Evolutionary conservation across 139 green algal genomes (phyloP).

Genomic region (Limnomonas spitsbergensis): DNA sequence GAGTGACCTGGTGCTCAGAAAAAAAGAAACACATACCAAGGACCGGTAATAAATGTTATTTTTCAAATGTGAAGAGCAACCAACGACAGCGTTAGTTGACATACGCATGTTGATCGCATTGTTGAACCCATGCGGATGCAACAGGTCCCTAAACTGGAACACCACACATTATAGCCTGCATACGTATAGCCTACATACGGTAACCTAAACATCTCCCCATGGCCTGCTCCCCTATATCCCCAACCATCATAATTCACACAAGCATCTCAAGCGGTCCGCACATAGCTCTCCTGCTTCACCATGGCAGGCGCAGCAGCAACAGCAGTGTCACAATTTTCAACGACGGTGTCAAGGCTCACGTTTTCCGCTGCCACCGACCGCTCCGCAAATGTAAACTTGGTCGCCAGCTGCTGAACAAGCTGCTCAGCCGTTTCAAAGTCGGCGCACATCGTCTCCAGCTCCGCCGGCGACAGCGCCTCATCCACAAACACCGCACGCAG

Average conservation of each 20-base stretch:
- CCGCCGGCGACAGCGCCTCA: constrained; percentile 42
- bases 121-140: too few relatives aligned
- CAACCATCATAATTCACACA: neutral
- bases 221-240: neutral
- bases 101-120: too few relatives aligned
- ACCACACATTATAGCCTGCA: too few relatives aligned
- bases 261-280: neutral
- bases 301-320: neutral
- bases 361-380: neutral
- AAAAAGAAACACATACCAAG: too few relatives aligned
- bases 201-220: too few relatives aligned
- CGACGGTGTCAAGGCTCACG: neutral
- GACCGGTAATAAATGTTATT: too few relatives aligned
- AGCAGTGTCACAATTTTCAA: too few relatives aligned
- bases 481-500: constrained; percentile 26
- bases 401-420: constrained; percentile 11
- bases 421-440: constrained; percentile 34
- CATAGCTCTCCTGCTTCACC: neutral
- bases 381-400: constrained; percentile 3
- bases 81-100: too few relatives aligned
- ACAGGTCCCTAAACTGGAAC: too few relatives aligned
- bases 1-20: too few relatives aligned
- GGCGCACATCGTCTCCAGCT: constrained; percentile 57
- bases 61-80: too few relatives aligned
- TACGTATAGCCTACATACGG: too few relatives aligned